Percentiles rank a stretch among this genome's conserved stretches.
phyloP scores from a whole-genome alignment of 371 early-diverging fungal species.

The Circinella umbellata region DNA sequence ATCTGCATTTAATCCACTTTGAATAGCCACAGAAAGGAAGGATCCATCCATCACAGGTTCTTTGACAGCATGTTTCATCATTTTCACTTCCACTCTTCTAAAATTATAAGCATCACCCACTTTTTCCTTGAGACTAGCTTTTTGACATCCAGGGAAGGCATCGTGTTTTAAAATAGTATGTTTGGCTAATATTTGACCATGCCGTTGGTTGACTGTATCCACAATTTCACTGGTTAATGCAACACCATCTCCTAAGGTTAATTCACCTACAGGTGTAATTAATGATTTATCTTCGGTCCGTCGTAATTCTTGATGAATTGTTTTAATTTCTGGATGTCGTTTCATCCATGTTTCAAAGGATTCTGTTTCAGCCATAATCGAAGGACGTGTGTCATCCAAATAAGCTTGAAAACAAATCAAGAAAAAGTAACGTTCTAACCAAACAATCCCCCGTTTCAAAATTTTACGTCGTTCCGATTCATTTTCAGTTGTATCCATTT shows the following conservation, averaged over 20 bases:
- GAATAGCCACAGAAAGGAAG: constrained; percentile 50
- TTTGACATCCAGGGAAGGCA: constrained; percentile 77
- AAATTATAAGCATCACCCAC: constrained; percentile 74
- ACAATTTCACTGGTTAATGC: constrained; percentile 69
- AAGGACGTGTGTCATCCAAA: constrained; percentile 45
- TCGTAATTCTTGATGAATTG: constrained; percentile 58
- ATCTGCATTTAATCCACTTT: constrained; percentile 48
- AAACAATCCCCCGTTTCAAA: constrained; percentile 46
- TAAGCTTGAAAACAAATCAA: constrained; percentile 72
- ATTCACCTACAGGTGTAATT: constrained; percentile 62
- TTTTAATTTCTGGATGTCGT: constrained; percentile 63
- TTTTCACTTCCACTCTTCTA: constrained; percentile 57
- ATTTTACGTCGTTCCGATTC: constrained; percentile 33
- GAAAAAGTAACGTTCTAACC: constrained; percentile 65
- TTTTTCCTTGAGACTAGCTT: constrained; percentile 66
- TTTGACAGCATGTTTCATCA: constrained; percentile 46
- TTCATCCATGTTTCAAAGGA: constrained; percentile 67
- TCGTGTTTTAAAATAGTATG: constrained; percentile 74
- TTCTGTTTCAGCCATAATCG: constrained; percentile 45
- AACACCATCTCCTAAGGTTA: constrained; percentile 62
- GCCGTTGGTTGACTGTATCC: constrained; percentile 58
- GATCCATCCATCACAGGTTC: constrained; percentile 44
- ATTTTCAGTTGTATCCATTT: constrained; percentile 53
- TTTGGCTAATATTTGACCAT: constrained; percentile 68
- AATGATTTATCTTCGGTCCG: constrained; percentile 34